Percentiles rank a stretch among this genome's conserved stretches.
Conservation (phyloP, 2,329 filamentous ascomycete genomes). For the Penicillium sclerotigenum region DNA sequence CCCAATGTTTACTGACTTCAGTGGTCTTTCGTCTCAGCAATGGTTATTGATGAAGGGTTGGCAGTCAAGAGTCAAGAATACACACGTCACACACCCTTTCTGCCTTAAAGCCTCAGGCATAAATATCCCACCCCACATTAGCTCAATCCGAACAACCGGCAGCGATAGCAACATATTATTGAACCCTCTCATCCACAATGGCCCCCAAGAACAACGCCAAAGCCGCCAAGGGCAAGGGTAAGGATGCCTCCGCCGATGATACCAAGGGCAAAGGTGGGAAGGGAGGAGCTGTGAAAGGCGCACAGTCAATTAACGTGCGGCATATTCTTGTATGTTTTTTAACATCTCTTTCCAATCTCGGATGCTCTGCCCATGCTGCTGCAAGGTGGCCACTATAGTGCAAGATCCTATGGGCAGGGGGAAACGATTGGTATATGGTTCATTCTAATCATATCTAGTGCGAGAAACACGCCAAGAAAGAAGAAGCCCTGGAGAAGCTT, state of each 20-base stretch:
- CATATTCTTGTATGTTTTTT: constrained; percentile 55
- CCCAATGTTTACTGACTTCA: neutral
- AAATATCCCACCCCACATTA: constrained; percentile 4
- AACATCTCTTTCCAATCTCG: neutral
- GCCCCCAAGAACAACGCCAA: constrained; percentile 45
- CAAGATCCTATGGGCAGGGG: neutral
- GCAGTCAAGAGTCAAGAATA: neutral
- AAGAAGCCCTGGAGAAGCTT: constrained; percentile 61
- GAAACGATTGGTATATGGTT: neutral
- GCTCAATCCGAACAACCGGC: neutral
- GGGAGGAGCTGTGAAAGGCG: constrained; percentile 50
- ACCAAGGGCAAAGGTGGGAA: constrained; percentile 31
- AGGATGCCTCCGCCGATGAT: constrained; percentile 32
- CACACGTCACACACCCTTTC: constrained; percentile 1
- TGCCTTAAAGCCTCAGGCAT: constrained; percentile 4
- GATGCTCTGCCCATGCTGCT: neutral
- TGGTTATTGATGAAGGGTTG: neutral
- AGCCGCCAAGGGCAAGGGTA: constrained; percentile 33
- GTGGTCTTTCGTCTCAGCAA: neutral
- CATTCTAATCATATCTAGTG: constrained; percentile 39
- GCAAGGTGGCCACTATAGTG: neutral
- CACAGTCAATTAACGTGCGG: constrained; percentile 62
- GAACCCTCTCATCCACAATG: constrained; percentile 27
- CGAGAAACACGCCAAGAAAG: constrained; percentile 63
- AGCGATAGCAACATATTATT: neutral